phyloP scores from a whole-genome alignment of 768 basidiomycete species.

The Russula foetens region DNA sequence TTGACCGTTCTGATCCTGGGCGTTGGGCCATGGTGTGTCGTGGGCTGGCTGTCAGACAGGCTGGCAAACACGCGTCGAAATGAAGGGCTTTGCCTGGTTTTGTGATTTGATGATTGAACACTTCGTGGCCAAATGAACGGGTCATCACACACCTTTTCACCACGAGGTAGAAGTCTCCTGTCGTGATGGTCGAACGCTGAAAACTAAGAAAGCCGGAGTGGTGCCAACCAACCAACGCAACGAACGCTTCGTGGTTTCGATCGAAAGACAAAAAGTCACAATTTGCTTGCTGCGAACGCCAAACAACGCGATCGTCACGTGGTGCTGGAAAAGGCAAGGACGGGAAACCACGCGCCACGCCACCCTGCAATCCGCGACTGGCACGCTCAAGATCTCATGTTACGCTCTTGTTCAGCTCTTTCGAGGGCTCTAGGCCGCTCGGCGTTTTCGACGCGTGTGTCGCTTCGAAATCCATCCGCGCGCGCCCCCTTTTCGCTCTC shows the following conservation, averaged over 20 bases:
- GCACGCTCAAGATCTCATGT: conserved; percentile 21
- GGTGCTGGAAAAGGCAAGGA: not conserved
- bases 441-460: not conserved
- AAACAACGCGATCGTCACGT: conserved; percentile 18
- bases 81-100: not conserved
- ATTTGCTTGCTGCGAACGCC: too few relatives aligned
- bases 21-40: conserved; percentile 7
- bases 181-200: not conserved
- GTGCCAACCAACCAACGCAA: too few relatives aligned
- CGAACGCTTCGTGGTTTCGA: too few relatives aligned
- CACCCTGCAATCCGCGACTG: too few relatives aligned
- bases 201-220: not conserved
- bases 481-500: conserved; percentile 44
- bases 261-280: not conserved
- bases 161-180: not conserved
- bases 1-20: conserved; percentile 40
- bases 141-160: not conserved
- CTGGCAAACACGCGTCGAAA: conserved; percentile 12
- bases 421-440: conserved; percentile 2
- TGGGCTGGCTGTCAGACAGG: conserved; percentile 6
- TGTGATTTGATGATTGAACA: not conserved
- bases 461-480: not conserved
- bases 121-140: not conserved
- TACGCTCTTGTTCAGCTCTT: conserved; percentile 24
- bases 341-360: not conserved